Evolutionary conservation across 352 stramenopile species (phyloP), one percentile per base, ranked within the genome.

Genomic region (Aphanomyces cochlioides): DNA sequence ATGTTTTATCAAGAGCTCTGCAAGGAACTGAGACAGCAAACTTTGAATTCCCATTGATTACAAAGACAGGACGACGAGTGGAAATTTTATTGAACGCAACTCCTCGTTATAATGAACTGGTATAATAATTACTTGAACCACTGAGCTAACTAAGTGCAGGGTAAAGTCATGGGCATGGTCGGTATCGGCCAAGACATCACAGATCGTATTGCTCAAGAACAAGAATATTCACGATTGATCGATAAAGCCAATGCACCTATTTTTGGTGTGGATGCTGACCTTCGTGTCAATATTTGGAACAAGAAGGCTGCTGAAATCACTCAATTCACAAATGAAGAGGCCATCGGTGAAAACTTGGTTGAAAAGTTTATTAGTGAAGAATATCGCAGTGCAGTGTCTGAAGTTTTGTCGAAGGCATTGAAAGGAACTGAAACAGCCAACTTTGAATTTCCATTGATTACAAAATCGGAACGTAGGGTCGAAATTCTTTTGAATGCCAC

Each of bases 201-300:
- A 7, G 87, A 95, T 56, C 81, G 84, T 19, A 93, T 93, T 67
- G 87, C 85, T 0, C 88, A 96, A 65, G 85, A 96, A 58, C 79
- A 95, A 72, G 88, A 96, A 73, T 96, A 96, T 66, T 88, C 84
- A 3, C 85, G 88, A 1, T 50, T 74, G 19, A 74, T 74, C 36
- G 68, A 73, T 47, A 69, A 64, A 48, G 68, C 68, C 2, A 73
- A 73, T 59, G 68, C 68, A 54, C 68, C 69, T 5, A 74, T 74
- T 47, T 85, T 90, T 75, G 80, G 79, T 40, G 72, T 88, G 6
- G 80, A 90, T 73, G 76, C 77, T 0, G 83, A 93, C 47, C 76
- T 94, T 5, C 90, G 86, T 50, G 90, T 96, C 10, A 96, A 94
- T 54, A 95, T 95, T 47, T 95, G 89, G 90, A 96, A 97, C 74